Evolutionary conservation across 1,284 basidiomycete genomes (phyloP), one percentile per base, ranked within the genome.

Genomic region (Microbotryum intermedium): DNA sequence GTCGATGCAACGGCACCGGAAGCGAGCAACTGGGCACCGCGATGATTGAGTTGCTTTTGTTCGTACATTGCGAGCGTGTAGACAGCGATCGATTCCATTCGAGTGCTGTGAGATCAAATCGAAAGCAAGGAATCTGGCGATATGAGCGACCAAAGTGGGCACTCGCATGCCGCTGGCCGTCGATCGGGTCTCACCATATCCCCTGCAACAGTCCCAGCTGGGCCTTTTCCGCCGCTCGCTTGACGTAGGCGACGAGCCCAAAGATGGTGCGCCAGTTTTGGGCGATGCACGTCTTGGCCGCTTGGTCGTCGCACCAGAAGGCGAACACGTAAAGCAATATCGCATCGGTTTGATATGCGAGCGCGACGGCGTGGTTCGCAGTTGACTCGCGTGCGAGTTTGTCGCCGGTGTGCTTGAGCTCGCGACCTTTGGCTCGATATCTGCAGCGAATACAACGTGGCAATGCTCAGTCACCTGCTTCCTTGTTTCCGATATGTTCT

Each of bases 221-320:
- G 10, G 61, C 61, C 47, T 65, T 62, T 50, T 69, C 64, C 3
- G 67, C 65, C 53, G 56, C 47, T 45, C 58, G 59, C 53, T 61
- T 66, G 20, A 70, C 69, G 44, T 70, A 70, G 48, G 50, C 57
- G 23, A 70, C 50, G 28, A 71, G 43, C 9, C 67, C 69, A 46
- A 68, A 70, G 44, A 70, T 64, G 53, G 60, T 66, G 44, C 60
- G 58, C 70, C 70, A 71, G 28, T 71, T 67, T 50, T 48, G 43
- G 1, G 39, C 29, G 34, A 66, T 56, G 53, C 64, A 67, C 18
- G 47, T 54, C 23, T 53, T 55, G 6, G 55, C 58, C 4, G 68
- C 70, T 42, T 74, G 72, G 50, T 80, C 79, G 50, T 79, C 77
- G 61, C 76, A 75, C 71, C 76, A 80, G 66, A 78, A 79, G 25